Percentiles rank a stretch among this genome's conserved stretches.
Conservation (phyloP, 73 alveolate species). For the Tetrahymena malaccensis region DNA sequence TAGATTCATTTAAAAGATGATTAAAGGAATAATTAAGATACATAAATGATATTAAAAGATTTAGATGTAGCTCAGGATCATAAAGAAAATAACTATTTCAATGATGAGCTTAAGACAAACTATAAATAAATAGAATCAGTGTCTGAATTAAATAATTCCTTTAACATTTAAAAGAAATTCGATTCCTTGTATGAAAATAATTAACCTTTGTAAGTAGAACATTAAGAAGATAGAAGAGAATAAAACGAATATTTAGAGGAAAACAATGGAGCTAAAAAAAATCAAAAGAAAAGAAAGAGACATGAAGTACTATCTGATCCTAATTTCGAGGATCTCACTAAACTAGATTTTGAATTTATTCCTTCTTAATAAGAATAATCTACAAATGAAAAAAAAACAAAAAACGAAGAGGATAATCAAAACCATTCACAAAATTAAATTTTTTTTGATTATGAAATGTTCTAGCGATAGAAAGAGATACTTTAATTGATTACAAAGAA, state of each 20-base stretch:
- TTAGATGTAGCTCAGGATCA: neutral
- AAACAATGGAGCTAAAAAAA: neutral
- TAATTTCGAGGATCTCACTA: neutral
- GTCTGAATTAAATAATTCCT: neutral
- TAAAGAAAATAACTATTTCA: neutral
- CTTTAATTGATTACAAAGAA: neutral
- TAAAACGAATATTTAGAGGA: neutral
- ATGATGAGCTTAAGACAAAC: neutral
- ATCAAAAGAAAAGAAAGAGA: neutral
- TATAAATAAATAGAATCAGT: neutral
- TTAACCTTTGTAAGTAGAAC: neutral
- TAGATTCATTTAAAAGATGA: neutral
- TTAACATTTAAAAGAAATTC: no score
- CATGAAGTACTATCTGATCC: neutral
- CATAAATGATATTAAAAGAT: neutral
- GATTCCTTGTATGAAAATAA: neutral
- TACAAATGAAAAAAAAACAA: neutral
- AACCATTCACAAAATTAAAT: neutral
- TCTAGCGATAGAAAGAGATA: neutral
- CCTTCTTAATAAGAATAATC: neutral
- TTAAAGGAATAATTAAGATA: neutral
- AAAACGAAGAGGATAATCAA: neutral
- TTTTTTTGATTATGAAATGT: neutral
- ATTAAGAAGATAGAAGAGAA: neutral
- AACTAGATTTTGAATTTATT: neutral